Base-by-base conservation (phyloP, 2,329 filamentous ascomycete species). In the Intubia oerlemansii region DNA sequence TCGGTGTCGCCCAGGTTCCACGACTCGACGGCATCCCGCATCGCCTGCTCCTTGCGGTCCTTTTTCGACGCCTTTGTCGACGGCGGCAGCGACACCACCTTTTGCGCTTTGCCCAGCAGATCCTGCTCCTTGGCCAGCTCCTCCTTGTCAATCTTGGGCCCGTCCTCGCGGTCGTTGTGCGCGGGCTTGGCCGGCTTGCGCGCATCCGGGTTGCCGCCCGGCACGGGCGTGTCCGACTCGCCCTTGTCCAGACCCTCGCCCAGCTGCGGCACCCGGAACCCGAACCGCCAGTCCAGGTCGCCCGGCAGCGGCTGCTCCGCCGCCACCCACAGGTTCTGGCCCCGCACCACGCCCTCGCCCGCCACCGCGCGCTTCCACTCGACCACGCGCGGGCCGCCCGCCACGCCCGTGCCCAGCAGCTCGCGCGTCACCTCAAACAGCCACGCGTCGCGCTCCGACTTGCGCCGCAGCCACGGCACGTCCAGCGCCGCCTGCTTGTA, bases 261-360 rank as follows among this genome's bases (percentile, higher is more conserved):
- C 13, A 56, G 51, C 26, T 59, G 57, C 2, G 84, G 79, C 8
- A 93, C 60, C 10, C 60, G 56, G 49, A 95, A 95, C 30, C 85
- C 88, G 45, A 95, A 80, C 39, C 75, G 65, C 81, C 82, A 95
- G 44, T 85, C 75, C 3, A 92, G 55, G 38, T 88, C 76, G n/a
- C 62, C 48, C 4, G 74, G 68, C 7, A 73, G 51, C 11, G 54
- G 51, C 24, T 55, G 53, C 42, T 74, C 66, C n/a, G 79, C 77
- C 0, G 73, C 75, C 13, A 92, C 55, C 84, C 84, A 93, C 13
- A 93, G 56, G 1, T 73, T 71, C 38, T 68, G 69, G 0, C 67
- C 57, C 1, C 61, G 53, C 11, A 64, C 65, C 33, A 62, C 60
- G n/a, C n/a, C n/a, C 10, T 74, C 65, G 11, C 70, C 66, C 4